phyloP scores from a whole-genome alignment of 441 rosid species.

The Mallotus repandus region DNA sequence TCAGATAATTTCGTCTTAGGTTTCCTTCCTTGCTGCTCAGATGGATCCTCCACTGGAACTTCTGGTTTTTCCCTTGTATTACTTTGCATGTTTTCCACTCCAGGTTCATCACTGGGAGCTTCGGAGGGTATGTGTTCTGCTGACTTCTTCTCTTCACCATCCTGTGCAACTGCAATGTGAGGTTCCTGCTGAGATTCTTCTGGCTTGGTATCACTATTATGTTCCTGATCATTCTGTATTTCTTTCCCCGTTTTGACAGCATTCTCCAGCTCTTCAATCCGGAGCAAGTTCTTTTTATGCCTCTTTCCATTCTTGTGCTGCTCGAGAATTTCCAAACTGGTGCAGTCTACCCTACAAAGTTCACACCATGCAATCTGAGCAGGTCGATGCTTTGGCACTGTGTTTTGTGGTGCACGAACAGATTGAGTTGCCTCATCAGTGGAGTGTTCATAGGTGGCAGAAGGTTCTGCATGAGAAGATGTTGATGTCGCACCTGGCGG shows the following conservation, averaged over 20 bases:
- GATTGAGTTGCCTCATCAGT: conserved; percentile 20
- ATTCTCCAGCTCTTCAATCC: conserved; percentile 30
- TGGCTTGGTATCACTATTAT: conserved; percentile 16
- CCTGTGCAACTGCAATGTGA: conserved; percentile 7
- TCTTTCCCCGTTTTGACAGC: conserved; percentile 17
- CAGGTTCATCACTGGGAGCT: conserved; percentile 12
- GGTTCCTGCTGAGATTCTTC: conserved; percentile 19
- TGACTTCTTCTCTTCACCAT: conserved; percentile 9
- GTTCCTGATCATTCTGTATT: conserved; percentile 15
- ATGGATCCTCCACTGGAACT: conserved; percentile 14
- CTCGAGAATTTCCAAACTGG: conserved; percentile 40
- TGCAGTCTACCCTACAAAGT: conserved; percentile 42
- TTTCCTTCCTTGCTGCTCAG: conserved; percentile 19
- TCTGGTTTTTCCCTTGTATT: conserved; percentile 6
- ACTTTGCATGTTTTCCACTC: conserved; percentile 11
- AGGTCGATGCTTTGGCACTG: conserved; percentile 17
- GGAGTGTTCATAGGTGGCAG: conserved; percentile 16
- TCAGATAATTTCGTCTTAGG: conserved; percentile 16
- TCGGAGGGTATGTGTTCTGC: conserved; percentile 11
- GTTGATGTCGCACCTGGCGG: conserved; percentile 7
- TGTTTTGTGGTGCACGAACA: conserved; percentile 21
- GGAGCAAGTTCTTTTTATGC: conserved; percentile 39
- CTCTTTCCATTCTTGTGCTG: conserved; percentile 43
- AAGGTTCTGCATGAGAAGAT: conserved; percentile 26
- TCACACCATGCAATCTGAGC: conserved; percentile 35